Evolutionary conservation across 257 asterid species (phyloP), one percentile per base, ranked within the genome.

Genomic region (Eustoma russellianum): DNA sequence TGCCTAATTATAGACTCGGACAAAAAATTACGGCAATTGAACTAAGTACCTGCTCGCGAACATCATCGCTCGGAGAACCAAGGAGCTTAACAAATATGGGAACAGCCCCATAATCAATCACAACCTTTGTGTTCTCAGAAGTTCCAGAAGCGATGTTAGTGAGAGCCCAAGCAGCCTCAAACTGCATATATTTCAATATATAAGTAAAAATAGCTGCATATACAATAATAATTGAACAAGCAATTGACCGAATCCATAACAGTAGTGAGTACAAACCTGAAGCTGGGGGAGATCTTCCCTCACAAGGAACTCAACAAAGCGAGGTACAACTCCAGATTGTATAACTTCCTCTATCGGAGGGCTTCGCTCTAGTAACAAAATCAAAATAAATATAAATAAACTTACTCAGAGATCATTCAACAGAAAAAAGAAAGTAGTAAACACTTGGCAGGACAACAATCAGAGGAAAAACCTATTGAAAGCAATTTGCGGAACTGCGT

Each of bases 81-180:
- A 88, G 93, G 70, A 88, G 97, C 65, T 77, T 70, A 17, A 82
- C 93, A 70, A 88, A 85, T 43, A 73, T 68, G 17, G 97, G 94
- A 41, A 88, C 82, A 17, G 97, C 95, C 9, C 95, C 95, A 64
- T 80, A 87, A 71, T 88, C 91, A 62, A 88, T 82, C 15, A 88
- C 95, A 53, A 88, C 93, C 67, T 76, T 77, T 6, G 97, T 88
- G 72, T 88, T 88, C 50, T 88, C 97, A 53, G 97, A 88, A 50
- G 95, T 88, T 34, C 97, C 97, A 30, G 97, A 88, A 50, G 95
- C 95, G 65, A 88, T 80, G 70, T 88, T 88, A 6, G 97, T 88
- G 69, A 88, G 86, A 24, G 97, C 97, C 97, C 97, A 88, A 52
- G 97, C 95, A 33, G 97, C 97, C 78, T 88, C 97, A 65, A 88